Evolutionary conservation across 2,329 filamentous ascomycete genomes (phyloP).

Genomic region (Bisporella sp.): DNA sequence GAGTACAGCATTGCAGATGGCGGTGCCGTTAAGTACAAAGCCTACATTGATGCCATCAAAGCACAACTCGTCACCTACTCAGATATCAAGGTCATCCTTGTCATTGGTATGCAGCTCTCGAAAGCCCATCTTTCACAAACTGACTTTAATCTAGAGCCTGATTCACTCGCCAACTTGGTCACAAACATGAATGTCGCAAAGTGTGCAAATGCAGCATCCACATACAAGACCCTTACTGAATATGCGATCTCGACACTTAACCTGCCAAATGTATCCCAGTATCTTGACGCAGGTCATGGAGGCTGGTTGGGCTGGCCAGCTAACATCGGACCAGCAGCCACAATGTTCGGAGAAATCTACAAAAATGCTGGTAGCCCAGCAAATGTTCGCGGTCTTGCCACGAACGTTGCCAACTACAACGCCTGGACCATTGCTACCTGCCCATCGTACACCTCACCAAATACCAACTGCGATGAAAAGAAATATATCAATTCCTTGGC

Average conservation of each 20-base stretch:
- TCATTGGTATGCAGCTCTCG: slow-evolving; percentile 34
- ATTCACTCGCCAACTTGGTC: slow-evolving; percentile 52
- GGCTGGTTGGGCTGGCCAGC: slow-evolving; percentile 49
- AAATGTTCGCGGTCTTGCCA: slow-evolving; percentile 44
- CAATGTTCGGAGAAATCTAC: slow-evolving; percentile 40
- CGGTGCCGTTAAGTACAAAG: slow-evolving; percentile 28
- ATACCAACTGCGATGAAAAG: slow-evolving; percentile 46
- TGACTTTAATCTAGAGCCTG: slow-evolving; percentile 37
- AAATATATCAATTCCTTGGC: slow-evolving; percentile 43
- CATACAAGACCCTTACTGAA: slow-evolving; percentile 42
- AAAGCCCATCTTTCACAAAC: not conserved
- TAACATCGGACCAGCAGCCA: slow-evolving; percentile 45
- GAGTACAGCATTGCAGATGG: slow-evolving; percentile 47
- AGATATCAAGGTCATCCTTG: slow-evolving; percentile 39
- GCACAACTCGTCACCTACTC: slow-evolving; percentile 45
- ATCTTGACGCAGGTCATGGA: slow-evolving; percentile 50
- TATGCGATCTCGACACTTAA: slow-evolving; percentile 46
- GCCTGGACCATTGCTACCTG: slow-evolving; percentile 39
- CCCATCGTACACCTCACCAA: slow-evolving; percentile 33
- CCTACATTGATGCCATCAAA: slow-evolving; percentile 46
- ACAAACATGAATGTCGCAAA: slow-evolving; percentile 46
- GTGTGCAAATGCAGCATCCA: slow-evolving; percentile 39
- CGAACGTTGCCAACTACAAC: slow-evolving; percentile 55
- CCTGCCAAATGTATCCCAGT: slow-evolving; percentile 50
- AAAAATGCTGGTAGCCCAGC: slow-evolving; percentile 38